A percentile compares a stretch with the other conserved stretches of the same genome.
Evolutionary conservation across 495 filamentous ascomycete species (phyloP).

Genomic region (Penicillium waksmanii): DNA sequence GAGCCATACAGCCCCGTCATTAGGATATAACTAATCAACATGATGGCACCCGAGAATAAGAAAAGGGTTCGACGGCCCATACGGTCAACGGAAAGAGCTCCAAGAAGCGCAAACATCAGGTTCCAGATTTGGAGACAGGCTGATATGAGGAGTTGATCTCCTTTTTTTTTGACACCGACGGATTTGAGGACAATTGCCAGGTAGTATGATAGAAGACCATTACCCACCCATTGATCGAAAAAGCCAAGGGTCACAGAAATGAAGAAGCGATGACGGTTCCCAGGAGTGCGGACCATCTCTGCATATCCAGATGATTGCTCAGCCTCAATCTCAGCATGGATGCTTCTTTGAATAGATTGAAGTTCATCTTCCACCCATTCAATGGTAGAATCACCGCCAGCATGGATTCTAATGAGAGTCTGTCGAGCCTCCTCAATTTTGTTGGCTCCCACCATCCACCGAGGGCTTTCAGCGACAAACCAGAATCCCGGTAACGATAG

Average conservation of each 20-base stretch:
- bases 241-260: slow-evolving; percentile 16
- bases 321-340: slow-evolving; percentile 7
- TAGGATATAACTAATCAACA: too few species aligned
- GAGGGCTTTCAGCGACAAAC: slow-evolving; percentile 32
- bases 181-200: slow-evolving; percentile 53
- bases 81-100: too few species aligned
- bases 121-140: slow-evolving; percentile 21
- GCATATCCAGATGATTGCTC: slow-evolving; percentile 5
- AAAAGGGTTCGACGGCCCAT: too few species aligned
- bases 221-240: slow-evolving; percentile 21
- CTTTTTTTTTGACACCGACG: slow-evolving; percentile 53
- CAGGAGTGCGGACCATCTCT: slow-evolving; percentile 6
- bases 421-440: neutral
- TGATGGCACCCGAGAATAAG: too few species aligned
- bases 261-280: slow-evolving; percentile 18
- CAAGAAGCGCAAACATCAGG: too few species aligned
- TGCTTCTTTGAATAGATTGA: slow-evolving; percentile 2
- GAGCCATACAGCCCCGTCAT: too few species aligned
- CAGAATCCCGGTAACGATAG: slow-evolving; percentile 38
- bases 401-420: neutral
- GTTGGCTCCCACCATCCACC: slow-evolving; percentile 28
- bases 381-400: slow-evolving; percentile 16
- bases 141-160: slow-evolving; percentile 39
- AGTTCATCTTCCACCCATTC: slow-evolving; percentile 2
- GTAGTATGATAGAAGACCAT: slow-evolving; percentile 61